Conservation (phyloP, 2,329 filamentous ascomycete genomes). For the Zymoseptoria pseudotritici region DNA sequence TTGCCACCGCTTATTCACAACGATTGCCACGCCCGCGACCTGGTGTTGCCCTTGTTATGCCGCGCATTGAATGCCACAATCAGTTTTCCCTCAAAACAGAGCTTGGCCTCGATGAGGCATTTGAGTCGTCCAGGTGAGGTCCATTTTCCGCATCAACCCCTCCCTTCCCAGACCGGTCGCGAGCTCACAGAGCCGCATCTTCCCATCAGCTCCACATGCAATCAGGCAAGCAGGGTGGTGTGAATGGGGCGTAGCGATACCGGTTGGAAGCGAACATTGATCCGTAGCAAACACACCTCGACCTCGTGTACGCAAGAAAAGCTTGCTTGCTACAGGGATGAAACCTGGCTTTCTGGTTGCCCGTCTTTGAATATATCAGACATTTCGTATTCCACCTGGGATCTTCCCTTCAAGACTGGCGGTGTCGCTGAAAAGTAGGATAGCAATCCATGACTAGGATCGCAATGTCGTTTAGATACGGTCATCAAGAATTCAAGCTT, state of each 20-base stretch:
- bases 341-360: not conserved
- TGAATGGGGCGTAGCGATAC: not conserved
- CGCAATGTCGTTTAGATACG: too few species aligned
- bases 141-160: not conserved
- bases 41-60: not conserved
- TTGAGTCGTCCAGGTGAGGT: not conserved
- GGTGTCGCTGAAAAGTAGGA: not conserved
- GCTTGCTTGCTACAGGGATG: not conserved
- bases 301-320: not conserved
- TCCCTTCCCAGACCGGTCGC: not conserved
- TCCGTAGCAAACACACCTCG: not conserved
- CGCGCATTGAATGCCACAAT: not conserved
- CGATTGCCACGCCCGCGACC: not conserved
- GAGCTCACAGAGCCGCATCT: not conserved
- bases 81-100: not conserved
- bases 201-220: not conserved
- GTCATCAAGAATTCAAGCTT: too few species aligned
- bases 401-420: not conserved
- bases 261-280: not conserved
- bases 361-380: not conserved
- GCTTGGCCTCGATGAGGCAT: not conserved
- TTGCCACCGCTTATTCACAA: not conserved
- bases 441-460: not conserved
- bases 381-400: not conserved
- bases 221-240: not conserved